Evolutionary conservation across 208 protist species (phyloP), one percentile per base, ranked within the genome.

Genomic region (Angomonas ambiguus): DNA sequence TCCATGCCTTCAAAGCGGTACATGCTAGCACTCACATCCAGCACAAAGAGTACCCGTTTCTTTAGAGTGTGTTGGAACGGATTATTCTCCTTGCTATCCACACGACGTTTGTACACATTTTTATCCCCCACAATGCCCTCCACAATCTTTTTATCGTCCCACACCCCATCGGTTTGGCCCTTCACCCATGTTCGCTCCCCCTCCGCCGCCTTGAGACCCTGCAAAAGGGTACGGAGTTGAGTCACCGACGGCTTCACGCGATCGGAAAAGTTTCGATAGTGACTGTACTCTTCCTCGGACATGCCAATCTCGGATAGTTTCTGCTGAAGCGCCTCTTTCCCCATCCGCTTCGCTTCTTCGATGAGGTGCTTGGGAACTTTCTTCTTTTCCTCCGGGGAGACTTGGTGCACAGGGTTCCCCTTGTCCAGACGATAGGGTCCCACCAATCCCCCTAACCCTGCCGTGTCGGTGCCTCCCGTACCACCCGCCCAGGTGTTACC

Each of bases 1-100:
- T 98, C 95, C 70, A 87, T 82, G 27, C 88, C 65, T 48, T 97
- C 96, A 84, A 98, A 97, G 49, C 93, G 83, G 76, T 96, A 97
- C 93, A 98, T 98, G 70, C 80, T 92, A 10, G 88, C 93, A 49
- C 82, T 92, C 35, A 95, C 83, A 70, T 98, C 95, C 53, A 97
- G 74, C 30, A 97, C 88, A 83, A 98, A 96, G 22, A 92, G 67
- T 4, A 97, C 69, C 31, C 85, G 81, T 68, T 97, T 98, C 75
- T 84, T 95, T 67, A 83, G 73, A 45, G 68, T 79, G 28, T 69
- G 67, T 45, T 73, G 58, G n/a, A 86, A 92, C 10, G 83, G 81
- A 34, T 80, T 84, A 13, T 67, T 80, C 24, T 97, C 85, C 64
- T 73, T 86, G 35, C 80, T 77, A 34, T 96, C 85, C 0, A 73